Percentiles rank a stretch among this genome's conserved stretches.
phyloP scores from a whole-genome alignment of 2,329 filamentous ascomycete genomes.

The Cladophialophora carrionii region DNA sequence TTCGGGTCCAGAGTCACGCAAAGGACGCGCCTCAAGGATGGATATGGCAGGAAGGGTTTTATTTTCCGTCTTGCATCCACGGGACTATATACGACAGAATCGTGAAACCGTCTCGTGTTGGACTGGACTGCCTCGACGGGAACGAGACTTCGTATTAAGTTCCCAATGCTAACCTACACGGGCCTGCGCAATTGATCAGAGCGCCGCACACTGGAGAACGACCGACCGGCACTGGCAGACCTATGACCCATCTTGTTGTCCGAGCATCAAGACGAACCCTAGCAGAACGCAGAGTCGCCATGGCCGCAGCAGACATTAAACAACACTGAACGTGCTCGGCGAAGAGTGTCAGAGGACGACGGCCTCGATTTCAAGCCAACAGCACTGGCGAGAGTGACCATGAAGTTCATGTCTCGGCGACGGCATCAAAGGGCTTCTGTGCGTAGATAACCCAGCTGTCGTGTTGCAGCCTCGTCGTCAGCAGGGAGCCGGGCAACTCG shows the following conservation, averaged over 20 bases:
- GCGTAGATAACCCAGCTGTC: background rate
- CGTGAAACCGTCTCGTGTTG: background rate
- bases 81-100: background rate
- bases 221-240: background rate
- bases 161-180: no score
- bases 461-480: background rate
- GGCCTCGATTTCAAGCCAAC: no score
- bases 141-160: background rate
- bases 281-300: no score
- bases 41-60: no score
- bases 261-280: no score
- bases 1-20: no score
- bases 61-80: background rate
- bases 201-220: no score
- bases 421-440: background rate
- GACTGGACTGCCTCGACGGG: background rate
- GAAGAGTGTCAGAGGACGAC: no score
- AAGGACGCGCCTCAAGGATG: no score
- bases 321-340: no score
- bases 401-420: background rate
- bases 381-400: background rate
- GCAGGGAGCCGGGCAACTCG: background rate
- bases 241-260: background rate
- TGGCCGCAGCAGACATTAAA: no score
- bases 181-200: background rate